Conservation (phyloP, 1,139 yeast species). For the Diutina ranongensis region DNA sequence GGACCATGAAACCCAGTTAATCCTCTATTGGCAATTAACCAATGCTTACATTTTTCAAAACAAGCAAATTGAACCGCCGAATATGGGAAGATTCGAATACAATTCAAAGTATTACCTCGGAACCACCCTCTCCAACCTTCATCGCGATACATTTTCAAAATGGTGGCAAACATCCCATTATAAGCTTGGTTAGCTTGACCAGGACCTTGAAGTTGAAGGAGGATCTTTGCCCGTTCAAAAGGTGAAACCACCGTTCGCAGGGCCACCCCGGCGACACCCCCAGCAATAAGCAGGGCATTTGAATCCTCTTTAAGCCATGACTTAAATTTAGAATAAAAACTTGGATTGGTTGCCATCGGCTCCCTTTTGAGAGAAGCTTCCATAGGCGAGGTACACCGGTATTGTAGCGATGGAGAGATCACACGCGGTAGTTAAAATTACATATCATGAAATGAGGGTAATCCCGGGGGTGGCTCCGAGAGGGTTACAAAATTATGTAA, state of each 20-base stretch:
- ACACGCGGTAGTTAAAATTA: no score
- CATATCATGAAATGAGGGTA: no score
- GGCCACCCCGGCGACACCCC: constrained; percentile 77
- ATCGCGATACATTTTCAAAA: constrained; percentile 68
- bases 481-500: no score
- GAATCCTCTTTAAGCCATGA: constrained; percentile 33
- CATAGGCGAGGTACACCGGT: no score
- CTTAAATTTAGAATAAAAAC: constrained; percentile 11
- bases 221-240: constrained; percentile 84
- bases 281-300: constrained; percentile 48
- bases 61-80: constrained; percentile 91
- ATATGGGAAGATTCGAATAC: constrained; percentile 84
- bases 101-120: constrained; percentile 84
- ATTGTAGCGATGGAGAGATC: no score
- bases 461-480: no score
- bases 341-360: background rate
- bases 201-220: constrained; percentile 82
- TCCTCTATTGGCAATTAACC: constrained; percentile 14
- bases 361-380: background rate
- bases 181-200: constrained; percentile 44
- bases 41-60: constrained; percentile 58
- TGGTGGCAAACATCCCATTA: constrained; percentile 65
- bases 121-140: constrained; percentile 87
- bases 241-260: constrained; percentile 93
- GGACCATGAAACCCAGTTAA: background rate